Evolutionary conservation across 1,139 yeast species (phyloP).

Genomic region (Lodderomyces oxycetoniae): DNA sequence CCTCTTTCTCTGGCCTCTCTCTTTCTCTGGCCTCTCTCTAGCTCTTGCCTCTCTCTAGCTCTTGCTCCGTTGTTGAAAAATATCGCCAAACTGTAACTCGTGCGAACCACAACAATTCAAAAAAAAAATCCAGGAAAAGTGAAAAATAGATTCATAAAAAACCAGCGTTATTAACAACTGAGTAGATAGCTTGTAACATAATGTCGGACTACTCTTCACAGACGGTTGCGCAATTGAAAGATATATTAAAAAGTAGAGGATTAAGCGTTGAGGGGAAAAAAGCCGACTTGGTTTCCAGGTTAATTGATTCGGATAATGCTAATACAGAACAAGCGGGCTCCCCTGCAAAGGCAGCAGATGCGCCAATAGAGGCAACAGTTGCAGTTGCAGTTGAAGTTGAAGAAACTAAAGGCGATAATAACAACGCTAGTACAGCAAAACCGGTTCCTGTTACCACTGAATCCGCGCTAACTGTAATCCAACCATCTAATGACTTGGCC

Average conservation of each 20-base stretch:
- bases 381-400: slow-evolving; percentile 12
- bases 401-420: slow-evolving; percentile 16
- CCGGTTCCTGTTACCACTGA: slow-evolving; percentile 11
- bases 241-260: slow-evolving; percentile 61
- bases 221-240: slow-evolving; percentile 86
- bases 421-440: slow-evolving; percentile 13
- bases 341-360: slow-evolving; percentile 14
- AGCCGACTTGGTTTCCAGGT: slow-evolving; percentile 72
- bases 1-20: too few species aligned
- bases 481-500: slow-evolving; percentile 12
- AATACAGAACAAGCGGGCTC: slow-evolving; percentile 10
- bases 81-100: too few species aligned
- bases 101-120: too few species aligned
- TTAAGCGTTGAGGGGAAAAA: slow-evolving; percentile 77
- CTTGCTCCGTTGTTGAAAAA: too few species aligned
- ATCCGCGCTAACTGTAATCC: slow-evolving; percentile 15
- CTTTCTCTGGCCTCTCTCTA: too few species aligned
- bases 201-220: slow-evolving; percentile 60
- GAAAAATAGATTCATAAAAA: too few species aligned
- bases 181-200: too few species aligned
- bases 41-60: too few species aligned
- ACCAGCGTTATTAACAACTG: too few species aligned
- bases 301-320: slow-evolving; percentile 34
- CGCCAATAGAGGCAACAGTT: slow-evolving; percentile 11
- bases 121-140: too few species aligned